These are phyloP conservation scores for Kwoniella sp. DNA, from an alignment of 768 basidiomycete genomes.

Conservation along the genomic window DNA sequence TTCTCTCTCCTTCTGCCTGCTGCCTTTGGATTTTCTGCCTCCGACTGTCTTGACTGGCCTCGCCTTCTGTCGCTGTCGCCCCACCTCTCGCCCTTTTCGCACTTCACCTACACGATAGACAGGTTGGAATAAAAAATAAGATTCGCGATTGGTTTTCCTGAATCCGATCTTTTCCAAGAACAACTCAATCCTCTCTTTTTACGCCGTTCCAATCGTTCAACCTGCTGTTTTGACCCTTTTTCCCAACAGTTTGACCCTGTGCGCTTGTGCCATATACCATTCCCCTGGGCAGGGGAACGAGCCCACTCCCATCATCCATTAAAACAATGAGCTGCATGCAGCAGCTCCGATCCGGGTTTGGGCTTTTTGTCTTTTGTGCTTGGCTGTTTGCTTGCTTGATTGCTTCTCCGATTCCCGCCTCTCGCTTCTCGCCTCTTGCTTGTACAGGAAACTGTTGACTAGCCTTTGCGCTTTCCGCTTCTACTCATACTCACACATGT, in stretches of 20 bases:
- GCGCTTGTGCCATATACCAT: not conserved
- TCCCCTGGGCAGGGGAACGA: not conserved
- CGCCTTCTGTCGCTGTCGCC: no score
- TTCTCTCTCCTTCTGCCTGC: not conserved
- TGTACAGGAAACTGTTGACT: no score
- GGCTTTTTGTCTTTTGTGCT: not conserved
- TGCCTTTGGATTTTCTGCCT: not conserved
- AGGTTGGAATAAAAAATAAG: not conserved
- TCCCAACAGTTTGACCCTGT: not conserved
- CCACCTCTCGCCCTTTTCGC: no score
- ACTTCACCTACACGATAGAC: not conserved
- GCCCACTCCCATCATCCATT: not conserved
- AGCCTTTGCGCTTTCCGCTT: no score
- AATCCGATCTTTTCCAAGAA: slow-evolving; percentile 2
- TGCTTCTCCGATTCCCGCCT: no score
- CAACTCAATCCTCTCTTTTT: not conserved
- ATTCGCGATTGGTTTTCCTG: not conserved
- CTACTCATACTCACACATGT: no score
- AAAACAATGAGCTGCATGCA: no score
- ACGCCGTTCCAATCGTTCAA: not conserved
- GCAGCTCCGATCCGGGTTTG: no score
- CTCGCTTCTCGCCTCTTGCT: not conserved
- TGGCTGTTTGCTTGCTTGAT: not conserved
- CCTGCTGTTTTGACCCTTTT: not conserved
- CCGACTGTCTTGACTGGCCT: not conserved